Evolutionary conservation across 345 rosid genomes (phyloP).

Genomic region (Lepidium africanum): DNA sequence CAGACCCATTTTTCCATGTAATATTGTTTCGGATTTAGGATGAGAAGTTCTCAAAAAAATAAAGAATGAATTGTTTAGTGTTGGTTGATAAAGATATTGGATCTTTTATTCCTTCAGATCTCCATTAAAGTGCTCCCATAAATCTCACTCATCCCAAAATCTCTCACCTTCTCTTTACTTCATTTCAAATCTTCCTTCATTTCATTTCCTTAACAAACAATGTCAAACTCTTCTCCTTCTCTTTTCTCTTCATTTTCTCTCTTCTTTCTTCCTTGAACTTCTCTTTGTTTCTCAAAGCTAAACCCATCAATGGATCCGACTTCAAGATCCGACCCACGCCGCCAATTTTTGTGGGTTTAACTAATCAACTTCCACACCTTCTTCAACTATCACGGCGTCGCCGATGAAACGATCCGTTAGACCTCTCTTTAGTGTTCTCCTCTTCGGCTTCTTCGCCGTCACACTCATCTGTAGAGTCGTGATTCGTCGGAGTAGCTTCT

Average conservation of each 20-base stretch:
- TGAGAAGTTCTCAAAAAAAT: too few species aligned
- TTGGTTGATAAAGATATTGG: neutral
- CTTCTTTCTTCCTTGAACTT: too few species aligned
- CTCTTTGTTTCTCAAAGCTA: neutral
- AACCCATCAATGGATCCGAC: constrained; percentile 32
- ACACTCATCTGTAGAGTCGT: constrained; percentile 47
- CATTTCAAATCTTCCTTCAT: neutral
- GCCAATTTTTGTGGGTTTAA: constrained; percentile 15
- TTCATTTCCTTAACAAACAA: neutral
- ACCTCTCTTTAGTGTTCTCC: constrained; percentile 47
- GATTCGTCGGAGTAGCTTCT: constrained; percentile 33
- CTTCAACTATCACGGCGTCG: neutral
- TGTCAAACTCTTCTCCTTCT: constrained; percentile 7
- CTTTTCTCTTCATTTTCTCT: constrained; percentile 4
- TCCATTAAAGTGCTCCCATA: neutral
- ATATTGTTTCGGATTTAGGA: too few species aligned
- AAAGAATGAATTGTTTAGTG: neutral
- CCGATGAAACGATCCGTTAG: constrained; percentile 72
- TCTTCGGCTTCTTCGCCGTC: constrained; percentile 46
- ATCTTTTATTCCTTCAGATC: neutral
- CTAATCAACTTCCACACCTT: neutral
- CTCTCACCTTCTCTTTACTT: neutral
- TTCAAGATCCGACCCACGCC: constrained; percentile 19
- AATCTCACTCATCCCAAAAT: neutral
- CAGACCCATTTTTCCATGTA: too few species aligned